phyloP scores from a whole-genome alignment of 768 basidiomycete genomes.

The Serendipita sp. region DNA sequence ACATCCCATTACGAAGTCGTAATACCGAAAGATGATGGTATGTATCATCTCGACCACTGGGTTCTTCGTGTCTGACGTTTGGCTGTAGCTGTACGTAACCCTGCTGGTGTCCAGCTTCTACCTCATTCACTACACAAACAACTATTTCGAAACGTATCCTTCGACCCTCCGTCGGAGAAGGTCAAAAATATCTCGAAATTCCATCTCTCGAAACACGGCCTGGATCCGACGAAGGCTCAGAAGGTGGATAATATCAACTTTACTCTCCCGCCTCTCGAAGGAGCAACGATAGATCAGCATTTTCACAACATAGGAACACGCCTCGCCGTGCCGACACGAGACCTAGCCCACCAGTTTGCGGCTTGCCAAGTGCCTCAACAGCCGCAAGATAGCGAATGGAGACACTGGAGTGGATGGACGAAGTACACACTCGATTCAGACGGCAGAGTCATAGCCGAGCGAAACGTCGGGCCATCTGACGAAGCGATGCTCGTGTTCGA shows the following conservation, averaged over 20 bases:
- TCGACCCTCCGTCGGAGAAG: slow-evolving; percentile 41
- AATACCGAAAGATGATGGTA: too few relatives aligned
- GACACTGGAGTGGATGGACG: slow-evolving; percentile 68
- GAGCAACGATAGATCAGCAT: slow-evolving; percentile 68
- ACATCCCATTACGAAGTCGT: too few relatives aligned
- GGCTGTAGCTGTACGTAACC: slow-evolving; percentile 51
- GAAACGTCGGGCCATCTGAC: slow-evolving; percentile 47
- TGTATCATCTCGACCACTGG: too few relatives aligned
- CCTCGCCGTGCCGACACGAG: slow-evolving; percentile 62
- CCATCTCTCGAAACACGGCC: slow-evolving; percentile 67
- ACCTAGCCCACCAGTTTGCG: slow-evolving; percentile 46
- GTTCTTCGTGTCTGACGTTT: too few relatives aligned
- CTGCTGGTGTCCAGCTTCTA: slow-evolving; percentile 86
- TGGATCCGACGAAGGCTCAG: slow-evolving; percentile 67
- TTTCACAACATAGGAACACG: slow-evolving; percentile 64
- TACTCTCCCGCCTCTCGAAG: slow-evolving; percentile 72
- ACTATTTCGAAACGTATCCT: slow-evolving; percentile 56
- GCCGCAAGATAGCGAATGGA: slow-evolving; percentile 38
- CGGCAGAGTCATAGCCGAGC: slow-evolving; percentile 62
- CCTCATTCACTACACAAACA: slow-evolving; percentile 67
- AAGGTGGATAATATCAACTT: slow-evolving; percentile 66
- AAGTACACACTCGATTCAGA: slow-evolving; percentile 58
- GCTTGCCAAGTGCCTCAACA: slow-evolving; percentile 40
- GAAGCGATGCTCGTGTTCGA: slow-evolving; percentile 79
- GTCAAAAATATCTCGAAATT: slow-evolving; percentile 63